A percentile compares a stretch with the other conserved stretches of the same genome.
Conservation (phyloP, 2,329 filamentous ascomycete genomes). For the Alternaria ventricosa region DNA sequence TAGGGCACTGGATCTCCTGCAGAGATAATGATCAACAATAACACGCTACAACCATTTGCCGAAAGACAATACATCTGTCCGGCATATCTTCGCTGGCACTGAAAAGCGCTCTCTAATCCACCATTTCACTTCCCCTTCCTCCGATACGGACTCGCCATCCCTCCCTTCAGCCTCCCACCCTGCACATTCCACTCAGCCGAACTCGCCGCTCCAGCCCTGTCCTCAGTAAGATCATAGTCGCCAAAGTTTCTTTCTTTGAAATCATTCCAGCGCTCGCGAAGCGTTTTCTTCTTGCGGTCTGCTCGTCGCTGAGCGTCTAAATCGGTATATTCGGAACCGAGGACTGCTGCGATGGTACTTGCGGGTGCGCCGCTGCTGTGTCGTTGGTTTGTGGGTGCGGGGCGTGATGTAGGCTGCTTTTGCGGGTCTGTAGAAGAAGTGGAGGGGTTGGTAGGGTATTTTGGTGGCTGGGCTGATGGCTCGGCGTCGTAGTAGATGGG, state of each 20-base stretch:
- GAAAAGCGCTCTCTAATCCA: no score
- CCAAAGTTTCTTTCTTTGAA: constrained; percentile 12
- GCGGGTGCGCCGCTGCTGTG: constrained; percentile 1
- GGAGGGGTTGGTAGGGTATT: background rate
- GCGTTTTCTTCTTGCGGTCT: constrained; percentile 9
- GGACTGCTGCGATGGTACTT: constrained; percentile 9
- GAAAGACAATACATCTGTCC: no score
- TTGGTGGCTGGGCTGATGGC: constrained; percentile 15
- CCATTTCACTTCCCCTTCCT: background rate
- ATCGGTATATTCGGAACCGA: constrained; percentile 5
- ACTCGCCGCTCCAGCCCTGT: background rate
- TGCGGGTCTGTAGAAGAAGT: background rate
- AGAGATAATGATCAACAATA: no score
- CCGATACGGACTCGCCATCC: constrained; percentile 1
- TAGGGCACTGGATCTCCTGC: no score
- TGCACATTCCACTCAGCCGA: constrained; percentile 11
- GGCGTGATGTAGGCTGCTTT: background rate
- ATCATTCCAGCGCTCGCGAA: constrained; percentile 15
- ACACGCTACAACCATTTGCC: no score
- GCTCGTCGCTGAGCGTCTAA: constrained; percentile 12
- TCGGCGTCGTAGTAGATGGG: constrained; percentile 14
- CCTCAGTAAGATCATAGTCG: background rate
- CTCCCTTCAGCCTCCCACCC: background rate
- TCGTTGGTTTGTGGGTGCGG: background rate
- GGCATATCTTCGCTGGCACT: no score